Conservation (phyloP, 2,329 filamentous ascomycete species). For the Hysterium pulicare region DNA sequence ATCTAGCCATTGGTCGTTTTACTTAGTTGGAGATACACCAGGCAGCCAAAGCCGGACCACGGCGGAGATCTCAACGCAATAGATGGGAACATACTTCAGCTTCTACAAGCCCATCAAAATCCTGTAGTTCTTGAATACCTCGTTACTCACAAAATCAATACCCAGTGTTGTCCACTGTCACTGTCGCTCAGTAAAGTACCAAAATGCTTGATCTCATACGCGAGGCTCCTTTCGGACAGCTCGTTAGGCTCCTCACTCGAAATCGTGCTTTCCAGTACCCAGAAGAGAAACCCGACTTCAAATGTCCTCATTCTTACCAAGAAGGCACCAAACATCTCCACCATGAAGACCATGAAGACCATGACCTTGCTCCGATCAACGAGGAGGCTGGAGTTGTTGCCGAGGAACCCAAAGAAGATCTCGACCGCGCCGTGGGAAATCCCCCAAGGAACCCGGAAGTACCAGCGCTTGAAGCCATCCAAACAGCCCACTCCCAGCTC, state of each 20-base stretch:
- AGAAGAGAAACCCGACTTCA: slow-evolving; percentile 35
- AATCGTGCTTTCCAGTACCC: slow-evolving; percentile 45
- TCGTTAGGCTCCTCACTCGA: slow-evolving; percentile 42
- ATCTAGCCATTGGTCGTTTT: no score
- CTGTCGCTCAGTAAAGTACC: no score
- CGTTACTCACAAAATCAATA: no score
- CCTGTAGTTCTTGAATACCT: no score
- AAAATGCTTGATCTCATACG: slow-evolving; percentile 3
- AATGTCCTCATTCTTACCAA: slow-evolving; percentile 11
- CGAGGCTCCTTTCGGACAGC: slow-evolving; percentile 21
- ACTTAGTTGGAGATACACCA: no score
- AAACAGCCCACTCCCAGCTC: not conserved
- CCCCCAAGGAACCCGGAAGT: not conserved
- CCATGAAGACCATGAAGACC: slow-evolving; percentile 2
- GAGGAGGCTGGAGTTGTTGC: no score
- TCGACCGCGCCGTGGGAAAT: slow-evolving; percentile 7
- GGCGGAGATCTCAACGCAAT: no score
- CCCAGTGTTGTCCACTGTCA: no score
- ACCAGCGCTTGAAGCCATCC: not conserved
- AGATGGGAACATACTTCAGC: no score
- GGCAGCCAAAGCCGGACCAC: no score
- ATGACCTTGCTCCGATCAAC: not conserved
- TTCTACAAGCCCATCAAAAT: no score
- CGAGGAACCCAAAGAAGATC: not conserved
- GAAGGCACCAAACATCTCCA: slow-evolving; percentile 1